Conservation (phyloP, 441 rosid species). For the Erodium chrysanthum region DNA sequence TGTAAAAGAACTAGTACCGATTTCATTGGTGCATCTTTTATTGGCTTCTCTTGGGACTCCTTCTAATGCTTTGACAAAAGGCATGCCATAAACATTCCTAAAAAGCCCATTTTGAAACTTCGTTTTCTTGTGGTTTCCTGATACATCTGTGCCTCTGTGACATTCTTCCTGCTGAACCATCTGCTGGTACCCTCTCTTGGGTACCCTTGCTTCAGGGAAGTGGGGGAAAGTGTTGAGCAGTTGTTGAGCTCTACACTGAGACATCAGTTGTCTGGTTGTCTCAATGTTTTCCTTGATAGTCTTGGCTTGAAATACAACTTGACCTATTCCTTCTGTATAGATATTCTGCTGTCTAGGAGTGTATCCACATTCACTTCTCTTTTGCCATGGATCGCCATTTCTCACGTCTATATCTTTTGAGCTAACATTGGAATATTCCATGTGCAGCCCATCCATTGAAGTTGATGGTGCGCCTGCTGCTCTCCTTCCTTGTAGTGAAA, state of each 20-base stretch:
- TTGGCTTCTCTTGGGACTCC: constrained; percentile 27
- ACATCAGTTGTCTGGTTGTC: constrained; percentile 24
- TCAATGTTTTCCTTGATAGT: constrained; percentile 21
- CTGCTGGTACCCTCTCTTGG: constrained; percentile 37
- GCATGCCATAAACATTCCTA: constrained; percentile 21
- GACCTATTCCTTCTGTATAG: constrained; percentile 27
- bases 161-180: constrained; percentile 29
- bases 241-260: constrained; percentile 27
- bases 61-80: constrained; percentile 22
- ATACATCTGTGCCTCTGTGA: constrained; percentile 20
- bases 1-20: constrained; percentile 19
- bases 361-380: constrained; percentile 22
- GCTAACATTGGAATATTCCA: constrained; percentile 23
- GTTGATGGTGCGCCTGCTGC: constrained; percentile 20
- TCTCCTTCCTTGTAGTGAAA: constrained; percentile 19
- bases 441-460: constrained; percentile 25
- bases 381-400: constrained; percentile 26
- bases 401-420: constrained; percentile 23
- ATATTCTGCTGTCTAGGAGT: constrained; percentile 26
- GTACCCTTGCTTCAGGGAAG: constrained; percentile 32
- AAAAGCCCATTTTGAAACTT: constrained; percentile 33
- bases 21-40: constrained; percentile 19
- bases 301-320: constrained; percentile 25
- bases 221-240: constrained; percentile 22
- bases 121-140: constrained; percentile 37